Percentiles rank a stretch among this genome's conserved stretches.
Conservation (phyloP, 2,329 filamentous ascomycete genomes). For the Fusarium pseudonygamai region DNA sequence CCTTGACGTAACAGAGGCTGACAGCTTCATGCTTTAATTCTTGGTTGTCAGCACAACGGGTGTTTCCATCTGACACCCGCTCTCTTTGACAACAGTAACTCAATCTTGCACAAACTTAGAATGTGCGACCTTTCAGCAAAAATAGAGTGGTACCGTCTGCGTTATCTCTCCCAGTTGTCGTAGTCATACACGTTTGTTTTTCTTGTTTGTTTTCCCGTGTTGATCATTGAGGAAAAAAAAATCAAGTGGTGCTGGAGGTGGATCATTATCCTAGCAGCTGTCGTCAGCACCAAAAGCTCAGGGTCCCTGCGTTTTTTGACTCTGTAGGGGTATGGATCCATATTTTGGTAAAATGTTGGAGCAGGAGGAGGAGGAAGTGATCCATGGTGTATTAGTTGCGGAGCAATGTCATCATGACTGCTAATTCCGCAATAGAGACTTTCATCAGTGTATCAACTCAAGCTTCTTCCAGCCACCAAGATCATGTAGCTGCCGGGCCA, state of each 20-base stretch:
- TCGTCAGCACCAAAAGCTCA: slow-evolving; percentile 38
- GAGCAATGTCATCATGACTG: slow-evolving; percentile 22
- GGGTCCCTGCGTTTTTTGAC: slow-evolving; percentile 18
- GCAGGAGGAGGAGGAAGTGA: not conserved
- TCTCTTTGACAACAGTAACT: slow-evolving; percentile 8
- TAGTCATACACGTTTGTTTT: not conserved
- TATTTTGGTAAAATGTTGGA: not conserved
- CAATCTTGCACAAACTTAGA: slow-evolving; percentile 13
- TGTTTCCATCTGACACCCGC: slow-evolving; percentile 8
- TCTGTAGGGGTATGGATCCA: not conserved
- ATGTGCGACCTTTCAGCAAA: not conserved
- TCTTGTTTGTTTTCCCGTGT: slow-evolving; percentile 7
- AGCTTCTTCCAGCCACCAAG: slow-evolving; percentile 19
- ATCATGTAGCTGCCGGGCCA: slow-evolving; percentile 32
- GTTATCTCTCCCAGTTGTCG: not conserved
- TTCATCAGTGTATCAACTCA: not conserved
- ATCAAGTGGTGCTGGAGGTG: slow-evolving; percentile 24
- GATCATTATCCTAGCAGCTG: slow-evolving; percentile 29
- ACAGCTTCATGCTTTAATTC: slow-evolving; percentile 8
- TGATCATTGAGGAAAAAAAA: slow-evolving; percentile 23
- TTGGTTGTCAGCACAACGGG: slow-evolving; percentile 20
- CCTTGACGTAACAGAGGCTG: slow-evolving; percentile 7
- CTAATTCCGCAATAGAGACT: slow-evolving; percentile 15
- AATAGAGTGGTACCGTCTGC: not conserved
- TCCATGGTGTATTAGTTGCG: not conserved